Conservation (phyloP, 73 alveolate species). For the Uronychia binucleata region DNA sequence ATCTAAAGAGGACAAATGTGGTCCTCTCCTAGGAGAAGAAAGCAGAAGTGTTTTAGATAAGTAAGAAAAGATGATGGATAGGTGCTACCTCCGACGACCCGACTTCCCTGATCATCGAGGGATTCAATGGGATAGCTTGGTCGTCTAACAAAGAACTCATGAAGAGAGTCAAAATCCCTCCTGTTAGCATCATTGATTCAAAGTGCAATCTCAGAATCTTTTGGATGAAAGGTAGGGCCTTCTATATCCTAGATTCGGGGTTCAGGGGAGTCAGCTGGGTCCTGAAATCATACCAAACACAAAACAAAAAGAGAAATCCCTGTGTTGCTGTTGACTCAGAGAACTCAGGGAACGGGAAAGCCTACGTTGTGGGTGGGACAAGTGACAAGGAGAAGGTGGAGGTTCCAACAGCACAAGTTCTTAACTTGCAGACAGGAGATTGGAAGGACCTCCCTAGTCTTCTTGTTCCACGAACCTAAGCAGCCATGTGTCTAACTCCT, state of each 20-base stretch:
- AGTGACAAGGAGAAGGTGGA: not conserved
- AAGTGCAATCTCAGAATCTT: not conserved
- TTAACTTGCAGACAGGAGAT: not conserved
- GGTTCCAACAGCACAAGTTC: not conserved
- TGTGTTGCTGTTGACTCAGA: not conserved
- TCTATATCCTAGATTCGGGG: not conserved
- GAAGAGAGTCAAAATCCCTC: not conserved
- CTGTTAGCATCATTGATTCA: not conserved
- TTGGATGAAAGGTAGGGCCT: not conserved
- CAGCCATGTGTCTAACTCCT: not conserved
- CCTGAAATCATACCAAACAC: not conserved
- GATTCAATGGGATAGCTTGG: not conserved
- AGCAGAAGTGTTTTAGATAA: not conserved
- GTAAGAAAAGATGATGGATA: not conserved
- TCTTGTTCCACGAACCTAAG: not conserved
- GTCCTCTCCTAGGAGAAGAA: not conserved
- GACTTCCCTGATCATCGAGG: not conserved
- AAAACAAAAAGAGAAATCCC: not conserved
- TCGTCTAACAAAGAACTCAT: not conserved
- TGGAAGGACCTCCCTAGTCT: not conserved
- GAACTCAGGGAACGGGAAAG: not conserved
- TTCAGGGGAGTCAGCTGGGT: not conserved
- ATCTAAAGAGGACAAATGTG: not conserved
- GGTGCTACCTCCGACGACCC: not conserved
- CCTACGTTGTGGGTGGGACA: not conserved